A percentile compares a stretch with the other conserved stretches of the same genome.
Conservation (phyloP, 176 grass and related monocot genomes). For the Echinochloa phyllopogon region DNA sequence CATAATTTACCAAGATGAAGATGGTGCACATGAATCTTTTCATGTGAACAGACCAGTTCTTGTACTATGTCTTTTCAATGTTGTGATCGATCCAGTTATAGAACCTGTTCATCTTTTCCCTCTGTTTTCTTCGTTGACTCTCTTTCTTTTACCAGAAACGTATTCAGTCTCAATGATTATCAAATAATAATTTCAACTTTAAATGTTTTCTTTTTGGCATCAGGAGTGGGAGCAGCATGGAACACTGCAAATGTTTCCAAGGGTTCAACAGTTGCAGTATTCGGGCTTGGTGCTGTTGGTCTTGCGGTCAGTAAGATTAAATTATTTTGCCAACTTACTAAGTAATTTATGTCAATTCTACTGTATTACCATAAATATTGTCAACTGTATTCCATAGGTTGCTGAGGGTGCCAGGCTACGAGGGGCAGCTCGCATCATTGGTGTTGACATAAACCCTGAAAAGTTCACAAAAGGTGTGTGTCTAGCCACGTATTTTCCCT, state of each 20-base stretch:
- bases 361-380: not conserved
- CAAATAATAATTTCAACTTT: not conserved
- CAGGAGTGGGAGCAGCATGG: constrained; percentile 87
- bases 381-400: constrained; percentile 37
- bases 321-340: not conserved
- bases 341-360: not conserved
- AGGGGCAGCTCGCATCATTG: constrained; percentile 66
- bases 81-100: not conserved
- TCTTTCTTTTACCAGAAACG: not conserved
- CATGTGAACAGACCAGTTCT: too few relatives aligned
- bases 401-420: constrained; percentile 72
- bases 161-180: not conserved
- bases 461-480: constrained; percentile 68
- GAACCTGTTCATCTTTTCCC: too few relatives aligned
- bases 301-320: constrained; percentile 58
- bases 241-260: constrained; percentile 75
- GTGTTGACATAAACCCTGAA: constrained; percentile 69
- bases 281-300: constrained; percentile 86
- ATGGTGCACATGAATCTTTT: too few relatives aligned
- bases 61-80: not conserved
- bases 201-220: not conserved
- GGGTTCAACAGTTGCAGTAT: constrained; percentile 69
- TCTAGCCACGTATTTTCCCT: not conserved
- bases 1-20: too few relatives aligned
- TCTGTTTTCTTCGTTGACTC: not conserved